Percentiles rank a stretch among this genome's conserved stretches.
Conservation (phyloP, 2,329 filamentous ascomycete genomes). For the Phialocephala sp. region DNA sequence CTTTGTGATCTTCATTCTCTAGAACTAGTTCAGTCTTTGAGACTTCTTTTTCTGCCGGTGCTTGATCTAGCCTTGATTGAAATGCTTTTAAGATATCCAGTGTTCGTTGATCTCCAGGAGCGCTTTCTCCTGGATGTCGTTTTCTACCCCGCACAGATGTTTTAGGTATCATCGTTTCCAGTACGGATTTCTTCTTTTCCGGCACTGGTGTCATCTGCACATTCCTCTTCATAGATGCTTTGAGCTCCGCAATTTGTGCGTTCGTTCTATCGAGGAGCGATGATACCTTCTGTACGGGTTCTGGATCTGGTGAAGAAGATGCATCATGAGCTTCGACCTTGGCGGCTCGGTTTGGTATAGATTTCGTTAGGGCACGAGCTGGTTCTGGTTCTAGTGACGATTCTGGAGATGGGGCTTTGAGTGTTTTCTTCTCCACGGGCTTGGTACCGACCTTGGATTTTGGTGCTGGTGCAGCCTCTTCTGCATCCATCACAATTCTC, state of each 20-base stretch:
- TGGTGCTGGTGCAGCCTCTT: slow-evolving; percentile 40
- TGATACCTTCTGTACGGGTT: slow-evolving; percentile 45
- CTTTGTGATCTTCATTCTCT: slow-evolving; percentile 37
- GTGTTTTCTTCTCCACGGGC: slow-evolving; percentile 42
- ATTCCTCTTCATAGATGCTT: slow-evolving; percentile 79
- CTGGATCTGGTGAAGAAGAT: slow-evolving; percentile 47
- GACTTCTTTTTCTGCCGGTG: slow-evolving; percentile 47
- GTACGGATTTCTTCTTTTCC: slow-evolving; percentile 67
- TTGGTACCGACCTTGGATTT: slow-evolving; percentile 41
- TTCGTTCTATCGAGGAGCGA: slow-evolving; percentile 71
- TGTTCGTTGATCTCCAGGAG: slow-evolving; percentile 63
- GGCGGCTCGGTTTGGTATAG: slow-evolving; percentile 37
- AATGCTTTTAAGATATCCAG: slow-evolving; percentile 80
- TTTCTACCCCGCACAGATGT: slow-evolving; percentile 75
- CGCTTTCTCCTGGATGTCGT: slow-evolving; percentile 63
- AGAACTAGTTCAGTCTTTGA: slow-evolving; percentile 33
- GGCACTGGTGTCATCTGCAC: slow-evolving; percentile 55
- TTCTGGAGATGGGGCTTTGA: slow-evolving; percentile 44
- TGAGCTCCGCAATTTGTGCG: slow-evolving; percentile 79
- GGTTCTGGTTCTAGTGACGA: slow-evolving; percentile 47
- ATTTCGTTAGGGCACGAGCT: slow-evolving; percentile 34
- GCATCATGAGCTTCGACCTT: slow-evolving; percentile 42
- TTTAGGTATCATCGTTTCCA: slow-evolving; percentile 77
- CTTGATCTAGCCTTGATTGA: slow-evolving; percentile 73
- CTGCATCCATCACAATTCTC: slow-evolving; percentile 69